Evolutionary conservation across 805 yeast genomes (phyloP).

Genomic region (Dipodascopsis tothii): DNA sequence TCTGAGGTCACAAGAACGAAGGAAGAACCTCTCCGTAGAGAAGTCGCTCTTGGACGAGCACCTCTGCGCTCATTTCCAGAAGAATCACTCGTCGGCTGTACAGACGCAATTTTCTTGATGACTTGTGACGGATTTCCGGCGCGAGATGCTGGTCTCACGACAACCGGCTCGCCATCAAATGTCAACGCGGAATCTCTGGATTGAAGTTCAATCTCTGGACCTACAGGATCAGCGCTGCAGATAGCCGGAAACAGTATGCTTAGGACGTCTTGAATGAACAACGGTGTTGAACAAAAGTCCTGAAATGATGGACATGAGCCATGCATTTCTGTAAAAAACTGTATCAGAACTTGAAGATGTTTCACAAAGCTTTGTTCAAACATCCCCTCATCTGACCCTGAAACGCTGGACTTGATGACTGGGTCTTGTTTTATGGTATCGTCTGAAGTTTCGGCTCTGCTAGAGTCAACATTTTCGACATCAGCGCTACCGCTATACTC

Average conservation of each 20-base stretch:
- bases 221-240: slow-evolving; percentile 19
- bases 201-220: slow-evolving; percentile 20
- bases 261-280: slow-evolving; percentile 18
- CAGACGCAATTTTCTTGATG: slow-evolving; percentile 10
- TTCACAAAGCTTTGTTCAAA: slow-evolving; percentile 10
- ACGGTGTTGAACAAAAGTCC: slow-evolving; percentile 19
- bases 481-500: slow-evolving; percentile 1
- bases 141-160: slow-evolving; percentile 16
- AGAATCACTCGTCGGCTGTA: background rate
- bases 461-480: background rate
- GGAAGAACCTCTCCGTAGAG: slow-evolving; percentile 20
- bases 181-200: slow-evolving; percentile 15
- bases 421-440: no score
- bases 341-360: slow-evolving; percentile 17
- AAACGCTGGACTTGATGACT: no score
- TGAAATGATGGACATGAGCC: slow-evolving; percentile 21
- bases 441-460: background rate
- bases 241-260: slow-evolving; percentile 21
- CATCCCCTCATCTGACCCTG: no score
- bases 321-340: slow-evolving; percentile 22
- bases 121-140: slow-evolving; percentile 16
- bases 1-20: slow-evolving; percentile 20
- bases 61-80: slow-evolving; percentile 2
- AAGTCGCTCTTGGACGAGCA: slow-evolving; percentile 17
- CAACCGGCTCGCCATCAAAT: slow-evolving; percentile 18